Conservation (phyloP, 2,329 filamentous ascomycete species). For the Seiridium unicorne region DNA sequence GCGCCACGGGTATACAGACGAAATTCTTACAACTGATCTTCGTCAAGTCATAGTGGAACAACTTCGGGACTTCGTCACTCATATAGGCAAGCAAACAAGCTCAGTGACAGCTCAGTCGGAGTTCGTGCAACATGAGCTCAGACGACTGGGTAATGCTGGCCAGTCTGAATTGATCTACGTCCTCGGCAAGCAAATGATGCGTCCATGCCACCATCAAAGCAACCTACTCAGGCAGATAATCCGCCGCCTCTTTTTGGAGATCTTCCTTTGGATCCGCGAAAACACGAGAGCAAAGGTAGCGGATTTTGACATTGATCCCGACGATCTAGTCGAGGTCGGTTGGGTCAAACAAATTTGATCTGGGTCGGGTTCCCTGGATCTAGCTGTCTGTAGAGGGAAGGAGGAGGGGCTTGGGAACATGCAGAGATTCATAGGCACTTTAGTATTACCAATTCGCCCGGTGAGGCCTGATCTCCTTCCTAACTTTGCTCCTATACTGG, state of each 20-base stretch:
- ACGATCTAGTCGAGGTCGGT: slow-evolving; percentile 62
- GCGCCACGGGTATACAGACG: slow-evolving; percentile 68
- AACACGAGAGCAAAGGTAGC: slow-evolving; percentile 63
- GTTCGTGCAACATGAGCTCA: not conserved
- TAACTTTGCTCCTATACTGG: not conserved
- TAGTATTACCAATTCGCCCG: not conserved
- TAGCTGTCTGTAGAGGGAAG: slow-evolving; percentile 3
- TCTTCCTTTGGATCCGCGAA: slow-evolving; percentile 61
- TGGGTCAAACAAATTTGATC: slow-evolving; percentile 58
- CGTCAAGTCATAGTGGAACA: slow-evolving; percentile 50
- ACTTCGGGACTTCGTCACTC: slow-evolving; percentile 48
- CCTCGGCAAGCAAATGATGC: slow-evolving; percentile 58
- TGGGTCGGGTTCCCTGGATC: not conserved
- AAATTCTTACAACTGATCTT: slow-evolving; percentile 61
- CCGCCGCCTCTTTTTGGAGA: slow-evolving; percentile 39
- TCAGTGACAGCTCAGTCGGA: not conserved
- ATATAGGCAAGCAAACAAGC: slow-evolving; percentile 32
- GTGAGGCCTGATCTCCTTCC: slow-evolving; percentile 2
- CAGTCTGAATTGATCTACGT: slow-evolving; percentile 48
- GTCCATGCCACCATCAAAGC: slow-evolving; percentile 26
- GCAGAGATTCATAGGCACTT: not conserved
- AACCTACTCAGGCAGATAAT: not conserved
- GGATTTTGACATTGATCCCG: slow-evolving; percentile 54
- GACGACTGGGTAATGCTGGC: slow-evolving; percentile 34
- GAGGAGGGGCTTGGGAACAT: not conserved